A percentile compares a stretch with the other conserved stretches of the same genome.
Conservation (phyloP, 352 stramenopile genomes). For the Pythium biforme region DNA sequence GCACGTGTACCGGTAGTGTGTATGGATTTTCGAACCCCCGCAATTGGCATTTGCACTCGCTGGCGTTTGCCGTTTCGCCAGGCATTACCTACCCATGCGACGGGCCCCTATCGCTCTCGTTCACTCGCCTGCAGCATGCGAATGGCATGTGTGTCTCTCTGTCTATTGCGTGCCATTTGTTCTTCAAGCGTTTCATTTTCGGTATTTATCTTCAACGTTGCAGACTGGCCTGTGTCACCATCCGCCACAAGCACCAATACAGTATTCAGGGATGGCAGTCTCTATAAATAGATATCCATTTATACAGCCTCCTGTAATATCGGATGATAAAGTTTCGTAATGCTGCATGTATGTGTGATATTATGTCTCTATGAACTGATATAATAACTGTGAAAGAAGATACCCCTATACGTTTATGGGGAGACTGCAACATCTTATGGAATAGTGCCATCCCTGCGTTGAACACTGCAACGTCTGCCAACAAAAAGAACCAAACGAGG, state of each 20-base stretch:
- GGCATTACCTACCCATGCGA: slow-evolving; percentile 10
- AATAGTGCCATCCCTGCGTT: not conserved
- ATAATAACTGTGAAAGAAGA: too few relatives aligned
- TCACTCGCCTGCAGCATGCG: not conserved
- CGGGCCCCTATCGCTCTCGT: not conserved
- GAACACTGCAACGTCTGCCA: not conserved
- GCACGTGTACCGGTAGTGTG: not conserved
- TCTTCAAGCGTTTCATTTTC: slow-evolving; percentile 5
- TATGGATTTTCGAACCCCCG: slow-evolving; percentile 1
- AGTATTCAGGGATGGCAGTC: too few relatives aligned
- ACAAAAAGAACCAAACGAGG: slow-evolving; percentile 2
- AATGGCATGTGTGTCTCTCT: not conserved
- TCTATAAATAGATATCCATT: too few relatives aligned
- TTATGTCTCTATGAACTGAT: too few relatives aligned
- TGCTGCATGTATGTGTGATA: too few relatives aligned
- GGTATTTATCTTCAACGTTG: slow-evolving; percentile 10
- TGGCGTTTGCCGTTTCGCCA: slow-evolving; percentile 7
- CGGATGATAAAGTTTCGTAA: too few relatives aligned
- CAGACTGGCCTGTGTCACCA: not conserved
- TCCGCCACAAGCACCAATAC: not conserved
- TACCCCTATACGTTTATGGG: too few relatives aligned
- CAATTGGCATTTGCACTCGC: not conserved
- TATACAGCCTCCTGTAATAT: too few relatives aligned
- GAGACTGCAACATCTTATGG: too few relatives aligned
- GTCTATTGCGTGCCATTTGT: slow-evolving; percentile 6